phyloP scores from a whole-genome alignment of 2,329 filamentous ascomycete species.

The Botrytis tulipae region DNA sequence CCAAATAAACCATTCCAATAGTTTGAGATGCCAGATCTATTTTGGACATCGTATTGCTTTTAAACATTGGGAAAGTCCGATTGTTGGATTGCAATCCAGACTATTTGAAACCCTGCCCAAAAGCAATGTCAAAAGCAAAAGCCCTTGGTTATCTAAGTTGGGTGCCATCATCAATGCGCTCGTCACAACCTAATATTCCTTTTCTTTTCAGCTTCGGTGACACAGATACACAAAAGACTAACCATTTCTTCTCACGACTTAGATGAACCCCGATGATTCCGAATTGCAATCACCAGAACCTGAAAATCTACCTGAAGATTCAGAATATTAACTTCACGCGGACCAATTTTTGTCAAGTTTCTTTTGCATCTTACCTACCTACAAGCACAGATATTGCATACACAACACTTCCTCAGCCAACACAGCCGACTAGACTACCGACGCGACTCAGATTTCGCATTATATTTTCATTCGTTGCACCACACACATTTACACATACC shows the following conservation, averaged over 20 bases:
- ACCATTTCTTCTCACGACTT: not conserved
- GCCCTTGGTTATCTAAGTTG: not conserved
- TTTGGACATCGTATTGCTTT: not conserved
- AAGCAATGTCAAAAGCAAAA: not conserved
- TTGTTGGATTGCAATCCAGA: not conserved
- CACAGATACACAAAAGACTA: not conserved
- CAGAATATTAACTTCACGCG: constrained; percentile 1
- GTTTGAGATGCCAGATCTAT: not conserved
- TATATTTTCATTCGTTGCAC: not conserved
- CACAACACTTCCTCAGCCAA: not conserved
- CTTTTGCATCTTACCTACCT: not conserved
- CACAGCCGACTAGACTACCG: not conserved
- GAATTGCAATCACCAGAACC: constrained; percentile 6
- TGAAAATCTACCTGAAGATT: constrained; percentile 1
- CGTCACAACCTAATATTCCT: not conserved
- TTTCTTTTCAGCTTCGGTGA: constrained; percentile 1
- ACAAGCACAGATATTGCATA: not conserved
- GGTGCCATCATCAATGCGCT: constrained; percentile 2
- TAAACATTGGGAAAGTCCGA: not conserved
- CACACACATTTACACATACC: not conserved
- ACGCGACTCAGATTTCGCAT: not conserved
- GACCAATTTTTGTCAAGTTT: not conserved
- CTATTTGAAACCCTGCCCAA: not conserved
- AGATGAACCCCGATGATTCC: constrained; percentile 16
- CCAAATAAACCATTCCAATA: not conserved